A percentile compares a stretch with the other conserved stretches of the same genome.
Evolutionary conservation across 1,139 yeast species (phyloP).

Genomic region (Suhomyces ambrosiae): DNA sequence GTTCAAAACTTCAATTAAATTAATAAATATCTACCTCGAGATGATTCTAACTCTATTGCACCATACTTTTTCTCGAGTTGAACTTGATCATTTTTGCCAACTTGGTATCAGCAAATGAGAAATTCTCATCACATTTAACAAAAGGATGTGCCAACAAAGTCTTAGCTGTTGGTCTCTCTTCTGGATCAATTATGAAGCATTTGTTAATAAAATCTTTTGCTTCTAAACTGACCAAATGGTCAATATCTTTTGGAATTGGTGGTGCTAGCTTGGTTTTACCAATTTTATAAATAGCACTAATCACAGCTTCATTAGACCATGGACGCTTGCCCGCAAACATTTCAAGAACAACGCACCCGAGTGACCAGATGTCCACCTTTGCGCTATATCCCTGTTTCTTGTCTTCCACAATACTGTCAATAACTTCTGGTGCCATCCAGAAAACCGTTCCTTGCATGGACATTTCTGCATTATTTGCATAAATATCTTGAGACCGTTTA

Average conservation of each 20-base stretch:
- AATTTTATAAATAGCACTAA: slow-evolving; percentile 75
- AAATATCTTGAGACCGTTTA: slow-evolving; percentile 81
- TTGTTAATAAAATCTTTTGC: slow-evolving; percentile 73
- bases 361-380: slow-evolving; percentile 88
- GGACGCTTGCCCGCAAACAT: slow-evolving; percentile 90
- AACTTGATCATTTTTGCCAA: slow-evolving; percentile 52
- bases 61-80: slow-evolving; percentile 30
- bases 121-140: slow-evolving; percentile 48
- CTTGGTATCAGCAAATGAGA: slow-evolving; percentile 64
- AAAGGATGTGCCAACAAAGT: slow-evolving; percentile 66
- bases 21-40: too few species aligned
- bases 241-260: slow-evolving; percentile 89
- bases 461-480: slow-evolving; percentile 91
- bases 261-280: slow-evolving; percentile 83
- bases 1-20: too few species aligned
- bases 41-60: slow-evolving; percentile 8
- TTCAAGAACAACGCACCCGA: slow-evolving; percentile 94
- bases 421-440: slow-evolving; percentile 99
- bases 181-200: slow-evolving; percentile 85
- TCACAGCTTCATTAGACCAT: slow-evolving; percentile 79
- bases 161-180: slow-evolving; percentile 83
- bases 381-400: slow-evolving; percentile 94
- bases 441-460: slow-evolving; percentile 94
- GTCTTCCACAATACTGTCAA: slow-evolving; percentile 73
- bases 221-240: slow-evolving; percentile 56